Conservation (phyloP, 2,329 filamentous ascomycete species). For the Phaeosphaeria sp. region DNA sequence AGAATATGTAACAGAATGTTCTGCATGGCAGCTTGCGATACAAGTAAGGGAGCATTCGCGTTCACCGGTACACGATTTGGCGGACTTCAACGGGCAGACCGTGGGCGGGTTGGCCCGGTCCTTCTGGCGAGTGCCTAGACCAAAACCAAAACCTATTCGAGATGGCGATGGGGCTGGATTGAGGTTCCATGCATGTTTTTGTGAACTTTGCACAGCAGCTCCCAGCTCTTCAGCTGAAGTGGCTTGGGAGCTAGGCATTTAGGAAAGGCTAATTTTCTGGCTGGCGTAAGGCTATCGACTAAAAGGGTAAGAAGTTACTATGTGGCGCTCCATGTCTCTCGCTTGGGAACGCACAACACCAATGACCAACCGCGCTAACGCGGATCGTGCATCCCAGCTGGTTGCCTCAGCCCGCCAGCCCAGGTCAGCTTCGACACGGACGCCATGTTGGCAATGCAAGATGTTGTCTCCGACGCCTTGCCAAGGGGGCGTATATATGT, state of each 20-base stretch:
- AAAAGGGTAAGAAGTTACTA: slow-evolving; percentile 1
- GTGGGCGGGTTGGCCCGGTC: neutral
- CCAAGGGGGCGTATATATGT: slow-evolving; percentile 8
- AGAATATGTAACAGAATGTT: neutral
- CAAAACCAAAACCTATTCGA: neutral
- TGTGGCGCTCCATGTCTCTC: slow-evolving; percentile 2
- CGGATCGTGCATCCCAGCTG: slow-evolving; percentile 2
- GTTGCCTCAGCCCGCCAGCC: slow-evolving; percentile 1
- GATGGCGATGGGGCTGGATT: slow-evolving; percentile 3
- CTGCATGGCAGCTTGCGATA: neutral
- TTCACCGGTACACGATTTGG: neutral
- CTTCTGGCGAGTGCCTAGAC: neutral
- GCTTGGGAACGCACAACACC: neutral
- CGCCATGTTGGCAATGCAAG: slow-evolving; percentile 10
- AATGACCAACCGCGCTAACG: neutral
- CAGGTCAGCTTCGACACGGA: slow-evolving; percentile 5
- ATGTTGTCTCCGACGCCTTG: neutral
- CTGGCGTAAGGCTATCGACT: neutral
- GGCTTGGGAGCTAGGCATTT: neutral
- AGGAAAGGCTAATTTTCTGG: neutral
- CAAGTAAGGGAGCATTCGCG: neutral
- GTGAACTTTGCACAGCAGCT: slow-evolving; percentile 1
- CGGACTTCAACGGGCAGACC: neutral
- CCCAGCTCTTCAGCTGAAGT: slow-evolving; percentile 2
- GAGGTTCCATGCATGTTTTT: neutral